phyloP scores from a whole-genome alignment of 495 filamentous ascomycete species.

The Friedmanniomyces endolithicus region DNA sequence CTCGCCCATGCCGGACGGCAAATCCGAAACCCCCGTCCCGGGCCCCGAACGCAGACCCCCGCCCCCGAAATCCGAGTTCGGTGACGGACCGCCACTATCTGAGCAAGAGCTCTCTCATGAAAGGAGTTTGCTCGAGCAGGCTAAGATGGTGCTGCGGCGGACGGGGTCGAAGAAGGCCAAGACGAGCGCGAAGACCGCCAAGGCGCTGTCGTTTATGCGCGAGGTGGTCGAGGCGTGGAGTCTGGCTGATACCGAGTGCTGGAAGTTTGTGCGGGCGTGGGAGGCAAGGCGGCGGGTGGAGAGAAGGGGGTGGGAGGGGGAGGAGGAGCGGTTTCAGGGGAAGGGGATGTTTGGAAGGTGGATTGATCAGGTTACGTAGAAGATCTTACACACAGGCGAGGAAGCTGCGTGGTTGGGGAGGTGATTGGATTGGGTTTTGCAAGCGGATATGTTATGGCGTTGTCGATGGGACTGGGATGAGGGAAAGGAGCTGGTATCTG shows the following conservation, averaged over 20 bases:
- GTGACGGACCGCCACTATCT: constrained; percentile 31
- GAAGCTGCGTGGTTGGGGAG: too few relatives aligned
- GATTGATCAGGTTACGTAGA: constrained; percentile 11
- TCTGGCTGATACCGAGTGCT: constrained; percentile 81
- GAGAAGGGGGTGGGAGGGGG: constrained; percentile 55
- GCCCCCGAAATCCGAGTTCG: constrained; percentile 20
- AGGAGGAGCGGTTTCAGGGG: constrained; percentile 51
- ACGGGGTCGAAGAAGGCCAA: constrained; percentile 34
- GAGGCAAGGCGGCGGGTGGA: constrained; percentile 46
- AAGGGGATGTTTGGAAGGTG: constrained; percentile 12
- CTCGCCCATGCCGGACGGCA: constrained; percentile 38
- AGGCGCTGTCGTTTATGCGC: constrained; percentile 39
- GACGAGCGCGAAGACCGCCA: constrained; percentile 23
- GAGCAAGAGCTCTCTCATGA: constrained; percentile 44
- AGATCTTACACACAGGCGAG: too few relatives aligned
- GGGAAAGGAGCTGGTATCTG: too few relatives aligned
- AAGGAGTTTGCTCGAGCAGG: constrained; percentile 48
- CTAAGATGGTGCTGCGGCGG: constrained; percentile 20
- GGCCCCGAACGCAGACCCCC: constrained; percentile 28
- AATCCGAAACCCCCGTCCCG: constrained; percentile 39
- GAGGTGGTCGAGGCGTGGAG: constrained; percentile 82
- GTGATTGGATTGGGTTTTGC: too few relatives aligned
- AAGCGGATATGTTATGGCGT: too few relatives aligned
- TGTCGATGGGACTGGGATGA: too few relatives aligned
- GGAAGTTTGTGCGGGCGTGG: constrained; percentile 76